Evolutionary conservation across 2,329 filamentous ascomycete genomes (phyloP).

Genomic region (Diaporthe ampelina): DNA sequence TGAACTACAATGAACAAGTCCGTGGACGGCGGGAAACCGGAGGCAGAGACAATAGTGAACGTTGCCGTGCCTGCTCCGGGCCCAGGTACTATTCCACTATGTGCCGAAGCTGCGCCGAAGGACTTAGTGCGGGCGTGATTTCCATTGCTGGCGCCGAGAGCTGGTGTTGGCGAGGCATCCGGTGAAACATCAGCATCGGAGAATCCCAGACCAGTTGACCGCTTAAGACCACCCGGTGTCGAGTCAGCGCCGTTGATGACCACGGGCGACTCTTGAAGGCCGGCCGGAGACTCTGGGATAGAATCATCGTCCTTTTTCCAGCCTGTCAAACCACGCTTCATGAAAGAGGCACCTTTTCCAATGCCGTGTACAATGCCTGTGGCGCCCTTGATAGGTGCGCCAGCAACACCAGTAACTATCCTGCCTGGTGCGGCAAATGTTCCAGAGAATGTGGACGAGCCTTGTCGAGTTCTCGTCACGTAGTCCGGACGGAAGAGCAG

Average conservation of each 20-base stretch:
- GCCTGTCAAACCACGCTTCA: conserved; percentile 85
- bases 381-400: conserved; percentile 94
- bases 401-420: conserved; percentile 84
- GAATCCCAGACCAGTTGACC: conserved; percentile 55
- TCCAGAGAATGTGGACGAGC: conserved; percentile 92
- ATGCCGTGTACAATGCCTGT: conserved; percentile 81
- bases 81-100: conserved; percentile 72
- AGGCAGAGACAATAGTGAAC: conserved; percentile 84
- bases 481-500: conserved; percentile 95
- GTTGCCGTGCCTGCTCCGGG: conserved; percentile 80
- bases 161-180: conserved; percentile 51
- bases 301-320: conserved; percentile 73
- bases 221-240: conserved; percentile 54
- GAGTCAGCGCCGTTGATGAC: conserved; percentile 59
- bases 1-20: conserved; percentile 85
- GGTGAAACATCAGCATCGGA: conserved; percentile 49
- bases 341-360: conserved; percentile 89
- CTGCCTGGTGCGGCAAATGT: conserved; percentile 90
- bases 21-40: conserved; percentile 80
- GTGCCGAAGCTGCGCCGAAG: conserved; percentile 74
- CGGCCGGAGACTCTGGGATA: conserved; percentile 43
- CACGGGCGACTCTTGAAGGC: conserved; percentile 47
- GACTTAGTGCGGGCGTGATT: conserved; percentile 69
- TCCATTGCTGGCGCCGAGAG: conserved; percentile 48
- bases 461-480: conserved; percentile 86